These are phyloP conservation scores for Claviceps paspali DNA, from an alignment of 2,329 filamentous ascomycete species.

Conservation along the genomic window DNA sequence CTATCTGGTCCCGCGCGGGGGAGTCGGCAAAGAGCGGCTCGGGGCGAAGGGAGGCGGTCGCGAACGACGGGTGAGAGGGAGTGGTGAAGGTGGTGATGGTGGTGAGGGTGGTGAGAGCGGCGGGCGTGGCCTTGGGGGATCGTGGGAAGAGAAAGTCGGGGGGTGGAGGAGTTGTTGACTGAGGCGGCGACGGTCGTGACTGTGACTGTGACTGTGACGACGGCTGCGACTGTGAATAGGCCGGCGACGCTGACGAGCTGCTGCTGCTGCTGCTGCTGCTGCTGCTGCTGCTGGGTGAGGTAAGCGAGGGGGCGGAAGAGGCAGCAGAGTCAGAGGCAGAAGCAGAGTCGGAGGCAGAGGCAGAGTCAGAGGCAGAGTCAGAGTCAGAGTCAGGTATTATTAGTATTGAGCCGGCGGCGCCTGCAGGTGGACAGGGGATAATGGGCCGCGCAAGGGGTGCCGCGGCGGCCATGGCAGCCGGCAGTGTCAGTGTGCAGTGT, in stretches of 20 bases:
- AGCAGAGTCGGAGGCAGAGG: too few relatives aligned
- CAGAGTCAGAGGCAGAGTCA: background rate
- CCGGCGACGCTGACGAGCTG: background rate
- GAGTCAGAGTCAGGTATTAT: background rate
- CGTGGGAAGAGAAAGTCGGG: slow-evolving; percentile 11
- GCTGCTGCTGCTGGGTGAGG: background rate
- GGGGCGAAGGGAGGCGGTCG: slow-evolving; percentile 18
- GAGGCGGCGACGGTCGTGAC: slow-evolving; percentile 21
- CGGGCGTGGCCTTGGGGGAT: slow-evolving; percentile 7
- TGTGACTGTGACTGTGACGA: slow-evolving; percentile 8
- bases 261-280: too few relatives aligned
- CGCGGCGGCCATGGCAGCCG: background rate
- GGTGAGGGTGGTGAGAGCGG: slow-evolving; percentile 6
- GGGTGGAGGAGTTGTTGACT: slow-evolving; percentile 16
- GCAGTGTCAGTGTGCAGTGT: too few relatives aligned
- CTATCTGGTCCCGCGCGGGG: slow-evolving; percentile 10
- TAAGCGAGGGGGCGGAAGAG: background rate
- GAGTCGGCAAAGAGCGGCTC: slow-evolving; percentile 11
- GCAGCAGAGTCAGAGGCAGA: background rate
- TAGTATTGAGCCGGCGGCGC: too few relatives aligned
- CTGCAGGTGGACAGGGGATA: background rate
- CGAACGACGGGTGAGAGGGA: slow-evolving; percentile 13
- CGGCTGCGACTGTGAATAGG: slow-evolving; percentile 8
- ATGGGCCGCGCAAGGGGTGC: background rate
- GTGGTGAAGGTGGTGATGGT: slow-evolving; percentile 8